Percentiles rank a stretch among this genome's conserved stretches.
phyloP scores from a whole-genome alignment of 192 early-diverging fungal species.

The Linnemannia exigua region DNA sequence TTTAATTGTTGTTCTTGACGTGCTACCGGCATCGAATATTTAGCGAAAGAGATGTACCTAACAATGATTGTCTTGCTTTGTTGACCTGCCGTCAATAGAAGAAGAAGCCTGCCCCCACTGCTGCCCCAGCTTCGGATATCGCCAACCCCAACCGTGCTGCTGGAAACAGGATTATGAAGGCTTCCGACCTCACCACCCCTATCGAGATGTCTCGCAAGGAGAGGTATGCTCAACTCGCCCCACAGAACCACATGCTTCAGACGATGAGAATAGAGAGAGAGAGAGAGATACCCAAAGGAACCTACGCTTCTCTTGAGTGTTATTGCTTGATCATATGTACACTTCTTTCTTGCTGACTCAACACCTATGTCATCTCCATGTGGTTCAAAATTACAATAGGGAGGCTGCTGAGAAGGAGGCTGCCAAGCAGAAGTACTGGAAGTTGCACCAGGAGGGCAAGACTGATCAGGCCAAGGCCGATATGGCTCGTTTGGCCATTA shows the following conservation, averaged over 20 bases:
- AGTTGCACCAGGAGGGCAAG: conserved; percentile 66
- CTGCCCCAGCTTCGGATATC: conserved; percentile 24
- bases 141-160: conserved; percentile 52
- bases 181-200: conserved; percentile 54
- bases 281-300: not conserved
- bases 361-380: not conserved
- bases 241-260: not conserved
- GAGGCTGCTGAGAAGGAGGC: conserved; percentile 68
- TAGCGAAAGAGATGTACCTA: too few relatives aligned
- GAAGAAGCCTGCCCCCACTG: conserved; percentile 25
- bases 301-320: not conserved
- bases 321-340: not conserved
- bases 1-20: not conserved
- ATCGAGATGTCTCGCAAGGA: conserved; percentile 59
- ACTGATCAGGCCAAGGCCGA: conserved; percentile 68
- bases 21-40: not conserved
- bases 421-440: conserved; percentile 63
- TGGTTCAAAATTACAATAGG: conserved; percentile 27
- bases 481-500: conserved; percentile 64
- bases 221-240: conserved; percentile 21
- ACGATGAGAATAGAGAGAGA: not conserved
- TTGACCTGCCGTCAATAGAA: not conserved
- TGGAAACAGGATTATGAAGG: conserved; percentile 50
- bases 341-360: not conserved
- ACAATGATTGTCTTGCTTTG: not conserved